These are phyloP conservation scores for Aquilaria agallochum DNA, from an alignment of 441 rosid genomes.

Conservation along the genomic window DNA sequence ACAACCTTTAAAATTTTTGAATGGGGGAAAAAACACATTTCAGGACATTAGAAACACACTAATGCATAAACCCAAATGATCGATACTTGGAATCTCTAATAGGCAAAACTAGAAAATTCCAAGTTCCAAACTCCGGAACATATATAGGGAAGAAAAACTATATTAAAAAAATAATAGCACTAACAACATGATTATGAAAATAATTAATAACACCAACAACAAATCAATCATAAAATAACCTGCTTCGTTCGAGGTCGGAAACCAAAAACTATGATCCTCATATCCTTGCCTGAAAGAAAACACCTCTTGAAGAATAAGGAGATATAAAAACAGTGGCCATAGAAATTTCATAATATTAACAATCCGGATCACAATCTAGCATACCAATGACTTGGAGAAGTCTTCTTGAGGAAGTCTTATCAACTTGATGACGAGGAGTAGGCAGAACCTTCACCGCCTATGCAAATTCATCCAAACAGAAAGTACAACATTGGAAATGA, in stretches of 20 bases:
- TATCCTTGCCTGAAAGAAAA: slow-evolving; percentile 76
- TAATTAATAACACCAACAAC: neutral
- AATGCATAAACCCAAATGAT: too few relatives aligned
- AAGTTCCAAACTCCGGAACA: too few relatives aligned
- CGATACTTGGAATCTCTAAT: too few relatives aligned
- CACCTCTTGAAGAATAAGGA: neutral
- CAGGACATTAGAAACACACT: too few relatives aligned
- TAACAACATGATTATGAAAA: neutral
- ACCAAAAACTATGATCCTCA: slow-evolving; percentile 94
- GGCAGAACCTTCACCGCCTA: slow-evolving; percentile 71
- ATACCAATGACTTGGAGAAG: slow-evolving; percentile 94
- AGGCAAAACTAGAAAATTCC: too few relatives aligned
- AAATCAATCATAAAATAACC: slow-evolving; percentile 32
- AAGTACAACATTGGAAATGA: slow-evolving; percentile 12
- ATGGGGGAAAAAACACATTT: too few relatives aligned
- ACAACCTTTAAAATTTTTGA: too few relatives aligned
- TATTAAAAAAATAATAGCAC: too few relatives aligned
- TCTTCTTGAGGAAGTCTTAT: slow-evolving; percentile 60
- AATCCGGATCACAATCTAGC: slow-evolving; percentile 2
- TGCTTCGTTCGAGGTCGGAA: slow-evolving; percentile 87
- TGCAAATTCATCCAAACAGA: slow-evolving; percentile 17
- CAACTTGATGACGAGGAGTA: slow-evolving; percentile 51
- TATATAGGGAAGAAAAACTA: too few relatives aligned
- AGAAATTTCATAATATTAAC: too few relatives aligned
- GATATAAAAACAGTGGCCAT: neutral